Evolutionary conservation across 495 filamentous ascomycete species (phyloP), one percentile per base, ranked within the genome.

Genomic region (Poronia punctata): DNA sequence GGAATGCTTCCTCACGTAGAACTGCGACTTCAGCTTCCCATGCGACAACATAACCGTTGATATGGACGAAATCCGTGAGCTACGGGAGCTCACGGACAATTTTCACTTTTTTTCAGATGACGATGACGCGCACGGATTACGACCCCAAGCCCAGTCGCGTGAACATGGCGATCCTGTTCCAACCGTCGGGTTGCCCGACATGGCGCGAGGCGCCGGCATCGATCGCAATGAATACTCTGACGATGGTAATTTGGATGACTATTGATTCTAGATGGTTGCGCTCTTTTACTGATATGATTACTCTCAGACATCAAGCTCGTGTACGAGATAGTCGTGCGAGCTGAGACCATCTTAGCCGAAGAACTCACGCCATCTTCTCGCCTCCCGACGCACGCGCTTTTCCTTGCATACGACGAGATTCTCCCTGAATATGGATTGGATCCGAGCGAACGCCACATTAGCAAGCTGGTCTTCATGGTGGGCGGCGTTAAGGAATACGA

Each of bases 381-480:
- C 43, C 65, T 80, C 9, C 83, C 86, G 3, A 88, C 83, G 50
- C 78, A 81, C 60, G 84, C 86, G 14, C 72, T 94, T 19, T 94
- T 89, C 62, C 67, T 72, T 12, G 84, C 86, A 23, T 92, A 92
- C 52, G 82, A 93, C 49, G 65, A 75, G 41, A 69, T 86, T 19
- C 71, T 92, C 28, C 70, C 71, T 3, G 68, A 79, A 52, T 63
- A 83, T 69, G 82, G 78, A 45, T 61, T 80, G 47, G 70, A 87
- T 46, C 68, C 76, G 23, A 80, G 85, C 45, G 82, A 88, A 52
- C 77, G 75, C 50, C 70, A 79, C 38, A 86, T 85, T 52, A 71
- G 86, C 61, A 78, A 83, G 56, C 79, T 88, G 57, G 60, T 95
- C 44, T 82, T 93, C 57, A 83, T 82, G 60, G 80, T 95, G 65